Evolutionary conservation across 257 asterid species (phyloP).

Genomic region (Capsicum chinense): DNA sequence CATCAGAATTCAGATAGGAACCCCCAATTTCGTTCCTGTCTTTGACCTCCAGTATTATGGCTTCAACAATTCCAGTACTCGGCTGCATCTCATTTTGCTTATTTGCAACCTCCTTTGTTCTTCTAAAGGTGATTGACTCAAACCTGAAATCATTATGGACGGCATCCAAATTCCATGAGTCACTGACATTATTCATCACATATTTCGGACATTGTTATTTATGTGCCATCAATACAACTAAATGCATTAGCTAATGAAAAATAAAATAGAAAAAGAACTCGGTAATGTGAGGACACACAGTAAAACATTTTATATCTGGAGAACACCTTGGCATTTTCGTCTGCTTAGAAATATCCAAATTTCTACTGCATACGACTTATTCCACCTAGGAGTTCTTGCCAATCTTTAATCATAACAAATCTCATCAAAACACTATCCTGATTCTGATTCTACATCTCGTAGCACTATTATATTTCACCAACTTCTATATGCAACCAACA

Average conservation of each 20-base stretch:
- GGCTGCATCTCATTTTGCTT: conserved; percentile 86
- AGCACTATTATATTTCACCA: neutral
- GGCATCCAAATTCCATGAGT: neutral
- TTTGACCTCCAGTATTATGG: conserved; percentile 86
- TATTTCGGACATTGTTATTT: conserved; percentile 1
- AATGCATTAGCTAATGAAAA: neutral
- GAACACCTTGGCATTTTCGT: neutral
- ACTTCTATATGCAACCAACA: neutral
- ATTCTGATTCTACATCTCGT: neutral
- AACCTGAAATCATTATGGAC: conserved; percentile 60
- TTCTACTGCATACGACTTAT: neutral
- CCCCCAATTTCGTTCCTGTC: conserved; percentile 91
- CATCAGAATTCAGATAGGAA: conserved; percentile 64
- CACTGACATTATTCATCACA: neutral
- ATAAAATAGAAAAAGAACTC: neutral
- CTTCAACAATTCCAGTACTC: conserved; percentile 90
- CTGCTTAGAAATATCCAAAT: neutral
- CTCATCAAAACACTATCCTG: conserved; percentile 14
- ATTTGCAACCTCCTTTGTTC: conserved; percentile 73
- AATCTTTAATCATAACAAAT: neutral
- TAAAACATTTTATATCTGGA: conserved; percentile 15
- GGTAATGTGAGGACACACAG: neutral
- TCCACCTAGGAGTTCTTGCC: neutral
- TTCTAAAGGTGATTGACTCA: conserved; percentile 76
- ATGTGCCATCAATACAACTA: neutral